Evolutionary conservation across 495 filamentous ascomycete species (phyloP).

Genomic region (Trichoderma reesei): DNA sequence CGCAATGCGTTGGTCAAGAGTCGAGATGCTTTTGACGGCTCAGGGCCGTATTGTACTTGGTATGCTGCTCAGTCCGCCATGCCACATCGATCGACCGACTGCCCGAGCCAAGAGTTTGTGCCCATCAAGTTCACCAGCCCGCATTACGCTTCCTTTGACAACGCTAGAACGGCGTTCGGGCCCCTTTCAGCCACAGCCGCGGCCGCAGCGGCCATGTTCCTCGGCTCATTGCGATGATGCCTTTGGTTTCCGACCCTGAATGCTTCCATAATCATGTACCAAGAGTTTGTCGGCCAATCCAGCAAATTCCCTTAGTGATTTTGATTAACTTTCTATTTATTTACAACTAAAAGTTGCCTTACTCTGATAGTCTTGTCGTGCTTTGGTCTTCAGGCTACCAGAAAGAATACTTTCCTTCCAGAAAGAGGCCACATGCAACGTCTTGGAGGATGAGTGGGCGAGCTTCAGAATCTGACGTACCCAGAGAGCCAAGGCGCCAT

Average conservation of each 20-base stretch:
- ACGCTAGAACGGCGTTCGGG: not conserved
- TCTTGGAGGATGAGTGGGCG: too few species aligned
- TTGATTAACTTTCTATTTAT: not conserved
- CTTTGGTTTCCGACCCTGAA: not conserved
- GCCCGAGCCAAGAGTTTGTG: not conserved
- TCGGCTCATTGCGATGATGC: not conserved
- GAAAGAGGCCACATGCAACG: too few species aligned
- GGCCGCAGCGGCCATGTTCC: not conserved
- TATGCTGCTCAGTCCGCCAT: not conserved
- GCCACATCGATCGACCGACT: not conserved
- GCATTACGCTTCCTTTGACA: not conserved
- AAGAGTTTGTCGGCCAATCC: not conserved
- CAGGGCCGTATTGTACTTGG: too few species aligned
- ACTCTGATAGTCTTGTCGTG: too few species aligned
- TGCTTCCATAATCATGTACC: not conserved
- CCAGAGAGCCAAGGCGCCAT: too few species aligned
- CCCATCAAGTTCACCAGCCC: not conserved
- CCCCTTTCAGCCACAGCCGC: not conserved
- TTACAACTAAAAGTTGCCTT: too few species aligned
- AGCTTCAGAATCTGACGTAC: too few species aligned
- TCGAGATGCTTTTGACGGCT: too few species aligned
- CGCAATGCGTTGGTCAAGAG: too few species aligned
- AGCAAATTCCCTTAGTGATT: not conserved
- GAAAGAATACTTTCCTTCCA: too few species aligned
- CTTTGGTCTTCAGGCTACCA: too few species aligned